A percentile compares a stretch with the other conserved stretches of the same genome.
These are phyloP conservation scores for Mycocentrospora acerina DNA, from an alignment of 2,329 filamentous ascomycete genomes.

Conservation along the genomic window DNA sequence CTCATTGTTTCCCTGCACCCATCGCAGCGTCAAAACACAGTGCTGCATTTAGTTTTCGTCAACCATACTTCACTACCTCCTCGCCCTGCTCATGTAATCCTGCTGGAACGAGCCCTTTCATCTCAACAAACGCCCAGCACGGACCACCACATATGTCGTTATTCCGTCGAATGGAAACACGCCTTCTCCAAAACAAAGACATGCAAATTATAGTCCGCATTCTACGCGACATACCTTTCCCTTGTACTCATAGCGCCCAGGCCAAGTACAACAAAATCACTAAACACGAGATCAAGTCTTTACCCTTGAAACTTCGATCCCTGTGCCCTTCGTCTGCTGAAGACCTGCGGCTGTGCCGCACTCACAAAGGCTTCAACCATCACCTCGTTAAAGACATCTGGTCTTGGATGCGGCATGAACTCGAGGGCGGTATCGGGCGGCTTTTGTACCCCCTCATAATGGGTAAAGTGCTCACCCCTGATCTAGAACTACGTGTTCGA, in stretches of 20 bases:
- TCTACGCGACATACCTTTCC: slow-evolving; percentile 12
- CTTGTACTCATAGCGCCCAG: slow-evolving; percentile 1
- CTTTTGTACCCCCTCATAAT: slow-evolving; percentile 32
- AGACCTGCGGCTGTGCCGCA: slow-evolving; percentile 19
- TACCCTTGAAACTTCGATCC: slow-evolving; percentile 25
- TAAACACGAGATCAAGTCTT: slow-evolving; percentile 16
- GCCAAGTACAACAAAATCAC: slow-evolving; percentile 8
- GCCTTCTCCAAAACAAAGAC: slow-evolving; percentile 20
- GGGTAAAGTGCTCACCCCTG: slow-evolving; percentile 11
- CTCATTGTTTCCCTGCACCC: not conserved
- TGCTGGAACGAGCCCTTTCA: not conserved
- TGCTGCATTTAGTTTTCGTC: not conserved
- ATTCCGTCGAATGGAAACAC: slow-evolving; percentile 14
- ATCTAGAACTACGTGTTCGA: slow-evolving; percentile 18
- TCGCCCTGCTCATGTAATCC: slow-evolving; percentile 4
- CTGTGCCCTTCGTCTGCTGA: slow-evolving; percentile 11
- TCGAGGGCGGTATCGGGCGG: slow-evolving; percentile 23
- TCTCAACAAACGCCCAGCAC: slow-evolving; percentile 1
- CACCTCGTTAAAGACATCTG: slow-evolving; percentile 25
- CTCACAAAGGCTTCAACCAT: slow-evolving; percentile 25
- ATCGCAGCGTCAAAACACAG: slow-evolving; percentile 2
- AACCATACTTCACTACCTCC: slow-evolving; percentile 1
- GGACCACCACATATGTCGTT: slow-evolving; percentile 6
- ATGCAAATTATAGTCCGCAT: slow-evolving; percentile 27
- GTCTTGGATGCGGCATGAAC: slow-evolving; percentile 23